These are phyloP conservation scores for Sarcocystis neurona DNA, from an alignment of 169 alveolate genomes.

Conservation along the genomic window DNA sequence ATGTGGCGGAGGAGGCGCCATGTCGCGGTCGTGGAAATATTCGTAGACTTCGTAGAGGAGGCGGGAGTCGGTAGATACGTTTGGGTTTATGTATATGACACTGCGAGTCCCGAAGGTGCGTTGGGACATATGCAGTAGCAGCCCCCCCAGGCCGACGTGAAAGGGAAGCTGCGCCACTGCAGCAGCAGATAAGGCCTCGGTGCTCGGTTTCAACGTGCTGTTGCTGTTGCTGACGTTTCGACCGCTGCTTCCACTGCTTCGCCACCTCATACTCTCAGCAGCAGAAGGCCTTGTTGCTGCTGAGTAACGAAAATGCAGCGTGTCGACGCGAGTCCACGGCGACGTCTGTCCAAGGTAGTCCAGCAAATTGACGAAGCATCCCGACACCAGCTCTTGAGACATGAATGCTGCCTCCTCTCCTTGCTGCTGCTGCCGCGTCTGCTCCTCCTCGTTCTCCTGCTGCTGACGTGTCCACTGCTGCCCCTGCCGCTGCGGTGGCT, in stretches of 20 bases:
- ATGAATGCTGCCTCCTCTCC: neutral
- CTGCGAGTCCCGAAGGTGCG: neutral
- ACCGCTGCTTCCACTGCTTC: neutral
- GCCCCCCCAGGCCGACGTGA: neutral
- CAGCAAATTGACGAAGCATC: conserved; percentile 17
- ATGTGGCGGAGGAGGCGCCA: too few relatives aligned
- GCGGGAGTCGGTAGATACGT: too few relatives aligned
- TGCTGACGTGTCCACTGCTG: too few relatives aligned
- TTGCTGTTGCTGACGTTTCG: neutral
- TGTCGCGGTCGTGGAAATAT: too few relatives aligned
- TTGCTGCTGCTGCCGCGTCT: neutral
- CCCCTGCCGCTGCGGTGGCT: too few relatives aligned
- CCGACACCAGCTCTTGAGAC: too few relatives aligned
- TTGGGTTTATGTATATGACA: neutral
- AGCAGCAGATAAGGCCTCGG: neutral
- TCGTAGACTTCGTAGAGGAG: too few relatives aligned
- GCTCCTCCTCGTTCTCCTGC: too few relatives aligned
- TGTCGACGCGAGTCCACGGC: conserved; percentile 13
- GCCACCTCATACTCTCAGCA: neutral
- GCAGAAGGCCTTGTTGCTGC: neutral
- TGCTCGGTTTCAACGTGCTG: neutral
- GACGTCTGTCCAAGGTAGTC: neutral
- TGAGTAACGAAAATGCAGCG: conserved; percentile 1
- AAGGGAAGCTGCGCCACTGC: neutral
- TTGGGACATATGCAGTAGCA: neutral